A percentile compares a stretch with the other conserved stretches of the same genome.
Conservation (phyloP, 768 basidiomycete genomes). For the Rhizopogon vulgaris region DNA sequence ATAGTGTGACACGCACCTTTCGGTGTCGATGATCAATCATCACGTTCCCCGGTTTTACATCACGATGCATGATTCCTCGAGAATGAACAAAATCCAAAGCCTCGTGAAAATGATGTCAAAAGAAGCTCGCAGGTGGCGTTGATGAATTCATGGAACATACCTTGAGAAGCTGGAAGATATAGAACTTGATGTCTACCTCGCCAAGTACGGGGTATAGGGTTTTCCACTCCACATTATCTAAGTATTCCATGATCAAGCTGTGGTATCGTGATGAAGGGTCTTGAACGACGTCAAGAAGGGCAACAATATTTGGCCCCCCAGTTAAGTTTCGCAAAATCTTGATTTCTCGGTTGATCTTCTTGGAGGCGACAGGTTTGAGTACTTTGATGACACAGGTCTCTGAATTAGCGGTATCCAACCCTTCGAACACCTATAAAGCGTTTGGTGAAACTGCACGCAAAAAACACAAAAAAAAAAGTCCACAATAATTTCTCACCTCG, state of each 20-base stretch:
- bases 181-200: constrained; percentile 63
- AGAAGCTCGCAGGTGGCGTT: neutral
- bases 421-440: constrained; percentile 47
- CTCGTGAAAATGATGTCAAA: constrained; percentile 11
- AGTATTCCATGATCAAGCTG: constrained; percentile 63
- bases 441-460: neutral
- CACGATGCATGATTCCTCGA: constrained; percentile 67
- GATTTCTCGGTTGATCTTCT: constrained; percentile 73
- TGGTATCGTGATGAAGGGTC: constrained; percentile 58
- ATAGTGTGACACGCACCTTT: constrained; percentile 37
- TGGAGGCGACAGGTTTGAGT: constrained; percentile 58
- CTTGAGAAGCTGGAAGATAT: constrained; percentile 61
- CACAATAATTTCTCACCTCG: constrained; percentile 34
- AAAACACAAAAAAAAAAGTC: neutral
- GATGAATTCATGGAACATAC: constrained; percentile 15
- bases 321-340: constrained; percentile 66
- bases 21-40: constrained; percentile 66
- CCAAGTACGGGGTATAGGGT: constrained; percentile 48
- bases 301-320: constrained; percentile 67
- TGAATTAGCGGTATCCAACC: constrained; percentile 47
- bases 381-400: constrained; percentile 64
- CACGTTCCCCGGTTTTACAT: constrained; percentile 64
- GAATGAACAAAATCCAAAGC: constrained; percentile 70
- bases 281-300: constrained; percentile 60
- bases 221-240: constrained; percentile 66